phyloP scores from a whole-genome alignment of 2,329 filamentous ascomycete genomes.

The Ampelomyces quisqualis region DNA sequence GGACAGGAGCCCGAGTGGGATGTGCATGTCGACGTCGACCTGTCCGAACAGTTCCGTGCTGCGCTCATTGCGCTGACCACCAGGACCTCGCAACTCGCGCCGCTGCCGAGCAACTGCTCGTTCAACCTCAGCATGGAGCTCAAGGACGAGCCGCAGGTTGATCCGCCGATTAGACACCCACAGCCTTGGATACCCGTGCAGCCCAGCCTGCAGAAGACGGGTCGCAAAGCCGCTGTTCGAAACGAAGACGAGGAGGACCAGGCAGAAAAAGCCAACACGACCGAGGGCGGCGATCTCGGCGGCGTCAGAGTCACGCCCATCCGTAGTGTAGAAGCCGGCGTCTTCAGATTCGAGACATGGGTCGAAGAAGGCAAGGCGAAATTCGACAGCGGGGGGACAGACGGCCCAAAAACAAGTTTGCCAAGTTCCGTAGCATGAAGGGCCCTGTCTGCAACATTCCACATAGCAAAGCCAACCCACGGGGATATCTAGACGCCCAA shows the following conservation, averaged over 20 bases:
- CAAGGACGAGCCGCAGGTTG: constrained; percentile 57
- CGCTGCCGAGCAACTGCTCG: constrained; percentile 65
- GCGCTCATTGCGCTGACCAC: constrained; percentile 64
- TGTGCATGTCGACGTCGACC: constrained; percentile 49
- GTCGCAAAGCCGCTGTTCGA: constrained; percentile 21
- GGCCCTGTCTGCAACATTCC: too few relatives aligned
- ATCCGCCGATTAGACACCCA: constrained; percentile 51
- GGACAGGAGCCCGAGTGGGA: constrained; percentile 21
- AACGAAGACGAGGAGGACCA: constrained; percentile 18
- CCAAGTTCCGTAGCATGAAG: constrained; percentile 19
- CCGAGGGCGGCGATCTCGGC: constrained; percentile 46
- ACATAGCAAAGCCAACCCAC: not conserved
- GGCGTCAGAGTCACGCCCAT: constrained; percentile 61
- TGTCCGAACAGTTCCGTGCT: constrained; percentile 72
- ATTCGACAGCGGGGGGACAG: constrained; percentile 24
- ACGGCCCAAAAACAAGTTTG: constrained; percentile 19
- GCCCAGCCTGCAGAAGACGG: constrained; percentile 46
- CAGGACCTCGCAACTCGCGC: constrained; percentile 57
- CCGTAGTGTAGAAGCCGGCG: constrained; percentile 63
- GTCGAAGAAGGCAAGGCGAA: constrained; percentile 65
- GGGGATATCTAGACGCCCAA: constrained; percentile 6
- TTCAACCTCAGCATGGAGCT: constrained; percentile 78
- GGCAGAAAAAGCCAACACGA: constrained; percentile 8
- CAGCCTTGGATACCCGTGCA: constrained; percentile 64
- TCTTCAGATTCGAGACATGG: constrained; percentile 68